These are phyloP conservation scores for Fusarium begoniae DNA, from an alignment of 2,329 filamentous ascomycete species.

Conservation along the genomic window DNA sequence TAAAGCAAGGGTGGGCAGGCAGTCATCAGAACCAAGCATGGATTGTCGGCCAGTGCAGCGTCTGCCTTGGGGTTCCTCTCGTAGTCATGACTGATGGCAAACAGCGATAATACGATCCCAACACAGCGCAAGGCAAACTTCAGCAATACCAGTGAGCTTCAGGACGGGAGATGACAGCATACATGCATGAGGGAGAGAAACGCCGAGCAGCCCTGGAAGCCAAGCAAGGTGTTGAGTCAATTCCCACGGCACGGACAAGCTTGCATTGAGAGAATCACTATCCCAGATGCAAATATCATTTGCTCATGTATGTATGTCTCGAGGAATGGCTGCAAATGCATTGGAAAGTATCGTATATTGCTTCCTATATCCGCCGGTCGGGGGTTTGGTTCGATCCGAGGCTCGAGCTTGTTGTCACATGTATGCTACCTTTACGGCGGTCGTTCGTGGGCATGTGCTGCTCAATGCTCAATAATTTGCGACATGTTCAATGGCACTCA, in stretches of 20 bases:
- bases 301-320: neutral
- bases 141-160: too few species aligned
- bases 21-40: too few species aligned
- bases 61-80: too few species aligned
- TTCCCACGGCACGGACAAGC: neutral
- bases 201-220: too few species aligned
- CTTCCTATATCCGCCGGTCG: neutral
- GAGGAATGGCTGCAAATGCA: neutral
- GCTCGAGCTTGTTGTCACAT: neutral
- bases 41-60: too few species aligned
- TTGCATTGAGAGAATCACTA: neutral
- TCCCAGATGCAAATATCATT: neutral
- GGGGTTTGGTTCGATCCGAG: neutral
- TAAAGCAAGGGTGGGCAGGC: too few species aligned
- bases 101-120: too few species aligned
- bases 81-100: too few species aligned
- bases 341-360: neutral
- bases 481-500: neutral
- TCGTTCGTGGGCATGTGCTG: neutral
- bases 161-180: too few species aligned
- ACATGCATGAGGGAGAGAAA: too few species aligned
- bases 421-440: neutral
- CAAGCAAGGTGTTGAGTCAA: too few species aligned
- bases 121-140: too few species aligned
- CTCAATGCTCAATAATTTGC: neutral